Conservation (phyloP, 2,329 filamentous ascomycete species). For the Epichloe brachyelytri region DNA sequence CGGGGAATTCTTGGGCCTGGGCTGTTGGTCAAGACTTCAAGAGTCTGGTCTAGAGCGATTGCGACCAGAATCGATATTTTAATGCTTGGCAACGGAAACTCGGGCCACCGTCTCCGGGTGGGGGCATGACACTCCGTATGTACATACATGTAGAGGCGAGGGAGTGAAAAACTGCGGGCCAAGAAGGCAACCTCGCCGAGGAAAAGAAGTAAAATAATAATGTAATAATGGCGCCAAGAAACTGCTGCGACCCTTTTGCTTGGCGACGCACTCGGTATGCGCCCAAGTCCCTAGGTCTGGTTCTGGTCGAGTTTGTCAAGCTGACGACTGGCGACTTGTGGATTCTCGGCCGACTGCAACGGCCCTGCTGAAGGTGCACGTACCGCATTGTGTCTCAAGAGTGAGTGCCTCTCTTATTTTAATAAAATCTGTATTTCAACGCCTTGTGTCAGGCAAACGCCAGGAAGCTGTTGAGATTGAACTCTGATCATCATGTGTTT, state of each 20-base stretch:
- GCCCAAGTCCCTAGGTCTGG: too few relatives aligned
- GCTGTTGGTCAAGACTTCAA: neutral
- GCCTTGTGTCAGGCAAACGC: neutral
- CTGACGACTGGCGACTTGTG: neutral
- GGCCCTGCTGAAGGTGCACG: neutral
- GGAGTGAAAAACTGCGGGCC: too few relatives aligned
- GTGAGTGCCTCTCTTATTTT: neutral
- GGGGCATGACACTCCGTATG: too few relatives aligned
- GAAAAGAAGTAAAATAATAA: too few relatives aligned
- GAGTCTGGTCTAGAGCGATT: neutral
- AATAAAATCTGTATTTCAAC: neutral
- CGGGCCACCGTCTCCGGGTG: neutral
- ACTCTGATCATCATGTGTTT: too few relatives aligned
- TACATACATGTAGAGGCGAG: too few relatives aligned
- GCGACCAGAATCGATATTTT: neutral
- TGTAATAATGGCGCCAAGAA: too few relatives aligned
- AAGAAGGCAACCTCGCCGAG: too few relatives aligned
- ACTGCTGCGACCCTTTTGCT: too few relatives aligned
- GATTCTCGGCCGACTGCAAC: slow-evolving; percentile 1
- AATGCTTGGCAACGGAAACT: neutral
- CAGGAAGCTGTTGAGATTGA: neutral
- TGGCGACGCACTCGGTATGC: too few relatives aligned
- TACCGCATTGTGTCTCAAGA: slow-evolving; percentile 1
- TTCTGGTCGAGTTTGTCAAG: too few relatives aligned
- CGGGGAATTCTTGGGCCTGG: too few relatives aligned